phyloP scores from a whole-genome alignment of 768 basidiomycete genomes.

The Boletus vinaceobasis region DNA sequence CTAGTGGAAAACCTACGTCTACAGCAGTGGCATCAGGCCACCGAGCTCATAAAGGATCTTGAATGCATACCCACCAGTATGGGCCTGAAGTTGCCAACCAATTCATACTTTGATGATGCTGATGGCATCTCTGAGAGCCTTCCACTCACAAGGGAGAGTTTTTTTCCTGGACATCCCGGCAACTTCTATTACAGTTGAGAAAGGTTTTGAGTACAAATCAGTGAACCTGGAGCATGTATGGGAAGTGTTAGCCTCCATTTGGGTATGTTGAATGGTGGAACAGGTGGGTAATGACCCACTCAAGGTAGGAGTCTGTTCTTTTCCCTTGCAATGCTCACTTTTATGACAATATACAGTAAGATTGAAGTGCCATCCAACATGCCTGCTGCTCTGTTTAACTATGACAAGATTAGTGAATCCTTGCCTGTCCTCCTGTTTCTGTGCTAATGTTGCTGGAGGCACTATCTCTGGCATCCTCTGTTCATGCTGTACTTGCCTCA shows the following conservation, averaged over 20 bases:
- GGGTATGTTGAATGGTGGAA: no score
- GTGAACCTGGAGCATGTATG: not conserved
- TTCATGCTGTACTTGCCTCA: no score
- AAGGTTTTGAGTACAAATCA: not conserved
- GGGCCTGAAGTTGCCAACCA: conserved; percentile 65
- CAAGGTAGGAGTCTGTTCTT: no score
- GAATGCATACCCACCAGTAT: conserved; percentile 70
- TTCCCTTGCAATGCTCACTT: no score
- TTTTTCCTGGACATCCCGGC: not conserved
- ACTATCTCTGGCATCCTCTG: no score
- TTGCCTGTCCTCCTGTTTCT: no score
- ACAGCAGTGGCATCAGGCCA: conserved; percentile 53
- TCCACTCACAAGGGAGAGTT: not conserved
- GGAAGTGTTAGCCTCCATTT: not conserved
- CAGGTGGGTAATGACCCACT: no score
- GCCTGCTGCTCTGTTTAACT: no score
- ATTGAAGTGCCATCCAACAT: no score
- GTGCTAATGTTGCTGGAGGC: no score
- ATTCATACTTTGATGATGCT: conserved; percentile 80
- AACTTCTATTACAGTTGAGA: not conserved
- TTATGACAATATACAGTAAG: no score
- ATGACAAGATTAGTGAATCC: no score
- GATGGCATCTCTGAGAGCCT: conserved; percentile 53
- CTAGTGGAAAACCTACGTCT: conserved; percentile 54
- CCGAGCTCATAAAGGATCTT: conserved; percentile 44